These are phyloP conservation scores for Saccharum hybrid DNA, from an alignment of 202 grass and related monocot genomes.

Conservation along the genomic window DNA sequence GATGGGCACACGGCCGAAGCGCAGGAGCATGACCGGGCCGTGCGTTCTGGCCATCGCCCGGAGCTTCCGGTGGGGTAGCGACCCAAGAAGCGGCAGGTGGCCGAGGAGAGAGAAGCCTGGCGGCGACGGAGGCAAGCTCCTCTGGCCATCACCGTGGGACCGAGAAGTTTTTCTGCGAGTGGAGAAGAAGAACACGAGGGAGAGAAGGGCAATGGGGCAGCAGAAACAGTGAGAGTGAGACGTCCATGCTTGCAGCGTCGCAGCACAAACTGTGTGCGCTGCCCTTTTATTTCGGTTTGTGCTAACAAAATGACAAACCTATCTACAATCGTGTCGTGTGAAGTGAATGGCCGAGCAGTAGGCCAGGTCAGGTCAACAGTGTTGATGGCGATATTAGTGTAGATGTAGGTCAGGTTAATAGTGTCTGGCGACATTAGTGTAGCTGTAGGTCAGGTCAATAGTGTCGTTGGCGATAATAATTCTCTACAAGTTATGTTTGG, in stretches of 20 bases:
- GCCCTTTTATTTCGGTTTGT: too few relatives aligned
- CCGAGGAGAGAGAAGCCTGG: slow-evolving; percentile 49
- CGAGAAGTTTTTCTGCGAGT: neutral
- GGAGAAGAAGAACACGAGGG: neutral
- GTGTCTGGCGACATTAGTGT: too few relatives aligned
- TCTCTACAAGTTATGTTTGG: too few relatives aligned
- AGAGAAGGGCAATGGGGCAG: neutral
- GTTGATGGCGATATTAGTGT: too few relatives aligned
- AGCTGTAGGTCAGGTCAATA: too few relatives aligned
- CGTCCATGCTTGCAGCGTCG: neutral
- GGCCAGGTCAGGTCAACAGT: too few relatives aligned
- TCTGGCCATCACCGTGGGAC: too few relatives aligned
- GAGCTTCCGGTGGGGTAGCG: slow-evolving; percentile 29
- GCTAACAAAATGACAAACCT: too few relatives aligned
- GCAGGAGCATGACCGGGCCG: slow-evolving; percentile 53
- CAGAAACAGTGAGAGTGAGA: neutral
- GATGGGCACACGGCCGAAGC: slow-evolving; percentile 46
- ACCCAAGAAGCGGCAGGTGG: slow-evolving; percentile 43
- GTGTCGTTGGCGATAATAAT: too few relatives aligned
- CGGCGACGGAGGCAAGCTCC: neutral
- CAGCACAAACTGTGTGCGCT: neutral
- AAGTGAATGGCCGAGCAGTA: too few relatives aligned
- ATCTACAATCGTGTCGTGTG: too few relatives aligned
- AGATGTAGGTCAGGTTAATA: too few relatives aligned
- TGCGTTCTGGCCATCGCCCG: slow-evolving; percentile 37